Conservation (phyloP, 2,329 filamentous ascomycete species). For the Amesomyces nigricolor region DNA sequence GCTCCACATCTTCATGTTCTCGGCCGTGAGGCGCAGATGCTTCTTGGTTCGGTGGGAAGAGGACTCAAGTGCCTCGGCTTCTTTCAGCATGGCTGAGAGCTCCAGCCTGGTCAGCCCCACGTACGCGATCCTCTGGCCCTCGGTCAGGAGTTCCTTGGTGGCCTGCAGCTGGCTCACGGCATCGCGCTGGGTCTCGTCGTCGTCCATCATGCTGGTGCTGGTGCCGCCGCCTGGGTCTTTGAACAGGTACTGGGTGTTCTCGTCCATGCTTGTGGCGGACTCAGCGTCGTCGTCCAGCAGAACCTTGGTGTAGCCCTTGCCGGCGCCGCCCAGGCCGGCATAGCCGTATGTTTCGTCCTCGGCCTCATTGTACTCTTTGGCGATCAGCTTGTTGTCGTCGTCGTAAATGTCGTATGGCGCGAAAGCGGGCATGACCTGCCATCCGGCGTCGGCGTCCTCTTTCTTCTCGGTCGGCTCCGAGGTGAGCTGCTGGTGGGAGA, state of each 20-base stretch:
- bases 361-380: conserved; percentile 67
- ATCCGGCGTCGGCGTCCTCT: conserved; percentile 61
- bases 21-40: conserved; percentile 60
- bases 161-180: conserved; percentile 86
- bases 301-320: conserved; percentile 94
- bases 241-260: conserved; percentile 94
- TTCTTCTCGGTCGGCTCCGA: conserved; percentile 50
- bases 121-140: conserved; percentile 93
- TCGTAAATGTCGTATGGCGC: conserved; percentile 94
- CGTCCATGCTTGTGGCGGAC: conserved; percentile 92
- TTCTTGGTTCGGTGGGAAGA: conserved; percentile 66
- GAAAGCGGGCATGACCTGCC: conserved; percentile 93
- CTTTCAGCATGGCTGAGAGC: conserved; percentile 69
- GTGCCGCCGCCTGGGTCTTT: conserved; percentile 54
- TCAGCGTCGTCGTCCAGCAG: conserved; percentile 90
- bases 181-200: conserved; percentile 80
- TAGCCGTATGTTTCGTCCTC: conserved; percentile 66
- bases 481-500: conserved; percentile 79
- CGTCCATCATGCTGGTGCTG: conserved; percentile 52
- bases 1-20: conserved; percentile 88
- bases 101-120: conserved; percentile 82
- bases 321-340: conserved; percentile 74
- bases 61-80: conserved; percentile 54
- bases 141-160: conserved; percentile 90
- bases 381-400: conserved; percentile 82